Percentiles rank a stretch among this genome's conserved stretches.
Conservation (phyloP, 169 alveolate species). For the Cryptosporidium canis region DNA sequence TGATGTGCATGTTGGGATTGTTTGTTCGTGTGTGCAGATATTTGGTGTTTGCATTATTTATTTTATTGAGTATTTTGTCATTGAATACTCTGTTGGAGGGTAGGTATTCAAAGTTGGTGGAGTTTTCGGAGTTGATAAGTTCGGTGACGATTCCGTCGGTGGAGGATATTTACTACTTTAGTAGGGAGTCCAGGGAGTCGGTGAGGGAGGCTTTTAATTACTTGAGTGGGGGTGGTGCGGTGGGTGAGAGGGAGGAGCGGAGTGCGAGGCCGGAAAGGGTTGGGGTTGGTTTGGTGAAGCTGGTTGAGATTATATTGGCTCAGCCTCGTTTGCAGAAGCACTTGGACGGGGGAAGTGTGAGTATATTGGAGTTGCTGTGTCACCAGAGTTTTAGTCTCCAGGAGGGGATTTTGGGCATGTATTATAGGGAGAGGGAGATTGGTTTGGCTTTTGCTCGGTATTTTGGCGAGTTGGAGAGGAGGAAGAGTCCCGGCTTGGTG, state of each 20-base stretch:
- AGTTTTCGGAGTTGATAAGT: conserved; percentile 1
- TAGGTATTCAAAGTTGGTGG: not conserved
- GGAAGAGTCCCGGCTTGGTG: not conserved
- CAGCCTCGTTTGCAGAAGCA: not conserved
- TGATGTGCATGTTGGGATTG: not conserved
- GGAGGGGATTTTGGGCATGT: conserved; percentile 21
- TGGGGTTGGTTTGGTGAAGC: not conserved
- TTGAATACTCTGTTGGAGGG: conserved; percentile 5
- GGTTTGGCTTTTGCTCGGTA: not conserved
- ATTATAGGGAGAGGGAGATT: conserved; percentile 11
- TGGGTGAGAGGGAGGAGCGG: not conserved
- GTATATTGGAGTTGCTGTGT: conserved; percentile 30
- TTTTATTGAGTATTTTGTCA: conserved; percentile 5
- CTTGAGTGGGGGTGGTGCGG: not conserved
- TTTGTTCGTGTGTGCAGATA: not conserved
- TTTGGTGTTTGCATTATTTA: not conserved
- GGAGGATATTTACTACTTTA: conserved; percentile 30
- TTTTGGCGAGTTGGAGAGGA: not conserved
- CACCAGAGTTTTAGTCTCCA: conserved; percentile 1
- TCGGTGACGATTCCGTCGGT: conserved; percentile 32
- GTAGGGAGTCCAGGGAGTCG: conserved; percentile 49
- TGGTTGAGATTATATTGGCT: not conserved
- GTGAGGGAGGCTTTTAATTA: conserved; percentile 44
- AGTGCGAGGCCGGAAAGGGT: not conserved
- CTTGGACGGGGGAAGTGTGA: not conserved